A percentile compares a stretch with the other conserved stretches of the same genome.
Evolutionary conservation across 371 early-diverging fungal genomes (phyloP).

Genomic region (Apophysomyces variabilis): DNA sequence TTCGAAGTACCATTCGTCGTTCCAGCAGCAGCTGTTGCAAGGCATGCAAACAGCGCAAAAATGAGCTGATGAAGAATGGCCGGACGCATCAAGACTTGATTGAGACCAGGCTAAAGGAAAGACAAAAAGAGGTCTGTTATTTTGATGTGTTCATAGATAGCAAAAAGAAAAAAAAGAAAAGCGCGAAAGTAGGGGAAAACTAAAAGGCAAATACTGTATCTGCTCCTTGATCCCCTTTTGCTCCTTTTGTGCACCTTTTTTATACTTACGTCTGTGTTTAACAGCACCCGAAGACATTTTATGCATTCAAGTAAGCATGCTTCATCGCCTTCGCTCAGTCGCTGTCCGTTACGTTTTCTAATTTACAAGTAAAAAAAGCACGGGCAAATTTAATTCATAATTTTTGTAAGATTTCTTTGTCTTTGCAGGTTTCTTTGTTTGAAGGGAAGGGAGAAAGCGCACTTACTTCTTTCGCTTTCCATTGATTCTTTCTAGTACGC

Average conservation of each 20-base stretch:
- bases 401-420: too few relatives aligned
- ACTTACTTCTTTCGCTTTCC: slow-evolving; percentile 52
- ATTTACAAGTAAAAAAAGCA: too few relatives aligned
- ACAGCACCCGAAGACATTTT: slow-evolving; percentile 58
- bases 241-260: neutral
- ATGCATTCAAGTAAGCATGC: slow-evolving; percentile 59
- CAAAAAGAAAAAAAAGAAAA: slow-evolving; percentile 8
- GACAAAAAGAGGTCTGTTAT: slow-evolving; percentile 8
- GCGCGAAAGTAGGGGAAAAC: neutral
- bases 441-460: too few relatives aligned
- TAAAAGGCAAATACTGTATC: slow-evolving; percentile 1
- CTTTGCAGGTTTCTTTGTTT: too few relatives aligned
- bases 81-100: slow-evolving; percentile 54
- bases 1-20: neutral
- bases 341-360: slow-evolving; percentile 24
- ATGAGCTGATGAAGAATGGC: slow-evolving; percentile 38
- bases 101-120: slow-evolving; percentile 53
- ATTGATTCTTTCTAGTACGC: slow-evolving; percentile 52
- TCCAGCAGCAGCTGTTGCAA: slow-evolving; percentile 13
- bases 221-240: slow-evolving; percentile 4
- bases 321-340: slow-evolving; percentile 29
- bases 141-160: neutral
- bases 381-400: too few relatives aligned
- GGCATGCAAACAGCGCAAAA: slow-evolving; percentile 26
- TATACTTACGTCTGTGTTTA: slow-evolving; percentile 60